Evolutionary conservation across 228 moss, liverwort and hornwort genomes (phyloP).

Genomic region (Sphagnum fallax): DNA sequence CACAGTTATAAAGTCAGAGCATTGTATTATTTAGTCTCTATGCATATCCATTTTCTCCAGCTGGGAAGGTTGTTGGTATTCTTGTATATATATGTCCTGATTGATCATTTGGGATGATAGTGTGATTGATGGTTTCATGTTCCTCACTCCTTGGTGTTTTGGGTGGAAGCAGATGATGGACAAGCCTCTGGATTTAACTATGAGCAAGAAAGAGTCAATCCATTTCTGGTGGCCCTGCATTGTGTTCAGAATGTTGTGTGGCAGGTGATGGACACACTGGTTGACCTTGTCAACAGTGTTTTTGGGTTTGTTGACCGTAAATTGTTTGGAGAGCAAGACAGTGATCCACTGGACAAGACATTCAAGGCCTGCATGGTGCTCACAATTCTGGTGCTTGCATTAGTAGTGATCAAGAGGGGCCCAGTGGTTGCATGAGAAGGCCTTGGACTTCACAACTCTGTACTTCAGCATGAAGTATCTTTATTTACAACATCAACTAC

Average conservation of each 20-base stretch:
- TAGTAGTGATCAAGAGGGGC: slow-evolving; percentile 65
- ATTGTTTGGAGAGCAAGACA: slow-evolving; percentile 65
- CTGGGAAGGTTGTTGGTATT: no score
- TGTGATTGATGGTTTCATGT: no score
- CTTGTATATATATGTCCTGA: no score
- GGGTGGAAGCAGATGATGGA: no score
- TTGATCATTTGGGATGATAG: no score
- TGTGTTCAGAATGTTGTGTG: slow-evolving; percentile 58
- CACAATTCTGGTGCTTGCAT: slow-evolving; percentile 69
- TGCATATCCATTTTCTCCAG: no score
- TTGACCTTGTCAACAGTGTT: slow-evolving; percentile 64
- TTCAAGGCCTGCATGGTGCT: slow-evolving; percentile 87
- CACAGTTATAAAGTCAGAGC: no score
- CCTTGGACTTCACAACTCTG: no score
- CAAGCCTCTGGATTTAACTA: background rate
- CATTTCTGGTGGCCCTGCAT: slow-evolving; percentile 54
- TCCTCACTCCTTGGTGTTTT: no score
- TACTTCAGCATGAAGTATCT: no score
- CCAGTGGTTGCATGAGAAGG: slow-evolving; percentile 3
- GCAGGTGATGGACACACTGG: slow-evolving; percentile 77
- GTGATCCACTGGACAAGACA: slow-evolving; percentile 61
- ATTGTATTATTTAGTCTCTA: no score
- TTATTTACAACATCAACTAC: no score
- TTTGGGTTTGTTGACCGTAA: slow-evolving; percentile 43
- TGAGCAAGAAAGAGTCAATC: slow-evolving; percentile 32